Percentiles rank a stretch among this genome's conserved stretches.
Conservation (phyloP, 1,284 basidiomycete genomes). For the Bondarzewia mesenterica region DNA sequence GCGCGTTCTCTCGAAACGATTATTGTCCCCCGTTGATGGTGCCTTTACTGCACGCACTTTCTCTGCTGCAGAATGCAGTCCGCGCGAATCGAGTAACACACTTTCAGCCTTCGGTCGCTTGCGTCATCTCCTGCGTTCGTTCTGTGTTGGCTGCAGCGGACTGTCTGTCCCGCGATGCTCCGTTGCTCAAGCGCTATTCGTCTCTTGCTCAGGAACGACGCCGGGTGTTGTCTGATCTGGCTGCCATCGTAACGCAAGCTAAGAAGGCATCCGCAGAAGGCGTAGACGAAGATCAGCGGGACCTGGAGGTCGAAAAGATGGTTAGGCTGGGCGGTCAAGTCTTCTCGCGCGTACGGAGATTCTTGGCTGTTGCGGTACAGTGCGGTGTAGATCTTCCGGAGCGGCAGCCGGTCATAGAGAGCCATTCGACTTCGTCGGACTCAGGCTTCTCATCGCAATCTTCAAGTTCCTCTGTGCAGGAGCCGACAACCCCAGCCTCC, state of each 20-base stretch:
- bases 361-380: conserved; percentile 68
- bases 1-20: conserved; percentile 24
- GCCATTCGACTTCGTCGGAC: conserved; percentile 27
- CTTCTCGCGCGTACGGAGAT: conserved; percentile 63
- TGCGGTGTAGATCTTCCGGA: conserved; percentile 73
- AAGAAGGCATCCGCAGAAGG: conserved; percentile 63
- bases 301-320: conserved; percentile 63
- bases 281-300: conserved; percentile 35
- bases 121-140: conserved; percentile 93
- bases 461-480: conserved; percentile 2
- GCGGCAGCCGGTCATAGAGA: conserved; percentile 25
- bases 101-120: conserved; percentile 79
- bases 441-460: conserved; percentile 8
- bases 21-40: conserved; percentile 69
- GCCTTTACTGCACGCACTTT: conserved; percentile 77
- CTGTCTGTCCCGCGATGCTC: conserved; percentile 80
- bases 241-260: conserved; percentile 79
- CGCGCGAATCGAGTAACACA: conserved; percentile 69
- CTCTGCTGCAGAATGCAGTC: conserved; percentile 81
- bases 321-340: conserved; percentile 66
- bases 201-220: conserved; percentile 73
- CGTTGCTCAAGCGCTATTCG: conserved; percentile 60
- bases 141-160: conserved; percentile 79
- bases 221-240: conserved; percentile 76
- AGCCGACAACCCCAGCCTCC: conserved; percentile 5